These are phyloP conservation scores for Cicer yamashitae DNA, from an alignment of 306 rosid species.

Conservation along the genomic window DNA sequence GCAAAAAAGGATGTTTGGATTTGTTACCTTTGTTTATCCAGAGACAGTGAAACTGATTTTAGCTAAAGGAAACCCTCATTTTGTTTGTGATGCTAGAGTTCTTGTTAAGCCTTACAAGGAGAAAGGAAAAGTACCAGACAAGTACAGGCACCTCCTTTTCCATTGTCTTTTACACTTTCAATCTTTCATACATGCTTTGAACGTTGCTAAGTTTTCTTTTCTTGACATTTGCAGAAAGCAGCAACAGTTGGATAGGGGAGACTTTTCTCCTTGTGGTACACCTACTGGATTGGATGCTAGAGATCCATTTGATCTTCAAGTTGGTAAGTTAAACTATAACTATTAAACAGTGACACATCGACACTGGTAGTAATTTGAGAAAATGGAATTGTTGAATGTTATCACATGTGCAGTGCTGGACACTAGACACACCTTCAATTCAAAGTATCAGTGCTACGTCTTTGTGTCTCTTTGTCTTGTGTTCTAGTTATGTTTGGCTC, in stretches of 20 bases:
- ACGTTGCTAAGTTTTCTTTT: constrained; percentile 16
- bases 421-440: background rate
- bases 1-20: constrained; percentile 98
- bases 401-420: background rate
- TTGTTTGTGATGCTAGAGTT: constrained; percentile 96
- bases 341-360: background rate
- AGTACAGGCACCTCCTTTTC: constrained; percentile 71
- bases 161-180: background rate
- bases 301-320: constrained; percentile 85
- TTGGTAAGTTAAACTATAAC: constrained; percentile 55
- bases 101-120: constrained; percentile 99
- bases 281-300: constrained; percentile 83
- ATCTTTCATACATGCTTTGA: background rate
- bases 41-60: constrained; percentile 92
- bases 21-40: constrained; percentile 88
- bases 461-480: background rate
- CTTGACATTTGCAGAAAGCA: constrained; percentile 70
- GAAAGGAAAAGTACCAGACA: constrained; percentile 97
- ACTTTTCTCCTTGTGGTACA: constrained; percentile 91
- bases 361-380: background rate
- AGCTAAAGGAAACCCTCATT: constrained; percentile 97
- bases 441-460: no score
- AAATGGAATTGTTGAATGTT: background rate
- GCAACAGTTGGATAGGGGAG: constrained; percentile 82
- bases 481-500: background rate